phyloP scores from a whole-genome alignment of 176 grass and related monocot genomes.

The Poa annua region DNA sequence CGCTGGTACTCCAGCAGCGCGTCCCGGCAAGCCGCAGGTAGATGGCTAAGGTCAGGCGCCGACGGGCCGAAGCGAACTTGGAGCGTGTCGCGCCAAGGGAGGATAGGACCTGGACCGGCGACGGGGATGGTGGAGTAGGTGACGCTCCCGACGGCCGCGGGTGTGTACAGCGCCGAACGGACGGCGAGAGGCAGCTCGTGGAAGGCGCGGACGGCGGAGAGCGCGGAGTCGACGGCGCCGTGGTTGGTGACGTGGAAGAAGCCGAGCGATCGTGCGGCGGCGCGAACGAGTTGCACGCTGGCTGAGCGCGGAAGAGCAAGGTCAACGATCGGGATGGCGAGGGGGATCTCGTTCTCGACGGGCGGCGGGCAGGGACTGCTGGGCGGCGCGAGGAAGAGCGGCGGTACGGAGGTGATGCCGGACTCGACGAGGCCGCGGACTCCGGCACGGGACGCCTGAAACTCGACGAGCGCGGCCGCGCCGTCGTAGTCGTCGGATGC shows the following conservation, averaged over 20 bases:
- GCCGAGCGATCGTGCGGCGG: constrained; percentile 44
- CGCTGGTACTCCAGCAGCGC: constrained; percentile 44
- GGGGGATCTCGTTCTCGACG: neutral
- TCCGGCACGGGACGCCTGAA: constrained; percentile 39
- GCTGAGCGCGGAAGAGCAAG: constrained; percentile 22
- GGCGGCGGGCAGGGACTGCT: neutral
- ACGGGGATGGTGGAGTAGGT: constrained; percentile 51
- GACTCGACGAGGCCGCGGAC: constrained; percentile 60
- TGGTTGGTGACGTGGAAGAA: constrained; percentile 60
- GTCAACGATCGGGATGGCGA: constrained; percentile 30
- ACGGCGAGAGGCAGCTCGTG: constrained; percentile 42
- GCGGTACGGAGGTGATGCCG: constrained; percentile 32
- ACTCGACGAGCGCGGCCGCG: constrained; percentile 9
- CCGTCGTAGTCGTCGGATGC: neutral
- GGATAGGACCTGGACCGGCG: neutral
- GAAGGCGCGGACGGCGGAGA: constrained; percentile 48
- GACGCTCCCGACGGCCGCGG: constrained; percentile 1
- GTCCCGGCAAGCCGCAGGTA: constrained; percentile 28
- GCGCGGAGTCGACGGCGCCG: constrained; percentile 29
- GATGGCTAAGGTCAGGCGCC: constrained; percentile 23
- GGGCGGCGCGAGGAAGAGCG: neutral
- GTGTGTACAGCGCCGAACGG: constrained; percentile 43
- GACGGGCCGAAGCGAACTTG: constrained; percentile 32
- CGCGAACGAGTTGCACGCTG: constrained; percentile 32
- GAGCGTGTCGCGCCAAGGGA: constrained; percentile 53